Evolutionary conservation across 371 early-diverging fungal species (phyloP).

Genomic region (Mucor piriformis): DNA sequence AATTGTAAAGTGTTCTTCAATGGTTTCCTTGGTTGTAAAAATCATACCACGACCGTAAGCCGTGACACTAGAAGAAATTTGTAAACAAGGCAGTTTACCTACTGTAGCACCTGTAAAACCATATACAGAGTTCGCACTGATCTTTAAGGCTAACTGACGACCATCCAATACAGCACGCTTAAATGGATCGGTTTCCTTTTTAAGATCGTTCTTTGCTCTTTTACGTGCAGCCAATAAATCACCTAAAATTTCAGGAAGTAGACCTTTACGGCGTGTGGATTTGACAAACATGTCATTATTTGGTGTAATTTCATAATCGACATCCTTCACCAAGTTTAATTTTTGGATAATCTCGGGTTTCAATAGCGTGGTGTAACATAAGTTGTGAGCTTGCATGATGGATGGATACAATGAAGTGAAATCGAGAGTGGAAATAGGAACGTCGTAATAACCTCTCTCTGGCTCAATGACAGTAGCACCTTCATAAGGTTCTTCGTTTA

Average conservation of each 20-base stretch:
- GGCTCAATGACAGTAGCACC: constrained; percentile 99
- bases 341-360: constrained; percentile 60
- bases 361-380: constrained; percentile 98
- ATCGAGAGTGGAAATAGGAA: constrained; percentile 98
- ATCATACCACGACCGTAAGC: constrained; percentile 99
- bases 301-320: constrained; percentile 90
- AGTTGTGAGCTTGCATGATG: constrained; percentile 99
- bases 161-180: constrained; percentile 95
- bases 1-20: constrained; percentile 86
- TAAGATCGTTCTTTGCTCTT: constrained; percentile 92
- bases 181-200: constrained; percentile 94
- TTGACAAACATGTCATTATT: constrained; percentile 90
- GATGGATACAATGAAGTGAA: constrained; percentile 99
- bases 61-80: constrained; percentile 99
- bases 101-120: constrained; percentile 99
- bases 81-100: constrained; percentile 97
- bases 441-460: constrained; percentile 93
- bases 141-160: constrained; percentile 95
- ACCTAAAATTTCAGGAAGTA: constrained; percentile 94
- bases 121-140: constrained; percentile 99
- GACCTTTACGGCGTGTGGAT: constrained; percentile 76
- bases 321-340: constrained; percentile 69
- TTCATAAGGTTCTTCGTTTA: constrained; percentile 90
- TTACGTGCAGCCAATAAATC: constrained; percentile 97
- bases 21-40: constrained; percentile 85